These are phyloP conservation scores for Gaeumannomyces sp. DNA, from an alignment of 2,329 filamentous ascomycete genomes.

Conservation along the genomic window DNA sequence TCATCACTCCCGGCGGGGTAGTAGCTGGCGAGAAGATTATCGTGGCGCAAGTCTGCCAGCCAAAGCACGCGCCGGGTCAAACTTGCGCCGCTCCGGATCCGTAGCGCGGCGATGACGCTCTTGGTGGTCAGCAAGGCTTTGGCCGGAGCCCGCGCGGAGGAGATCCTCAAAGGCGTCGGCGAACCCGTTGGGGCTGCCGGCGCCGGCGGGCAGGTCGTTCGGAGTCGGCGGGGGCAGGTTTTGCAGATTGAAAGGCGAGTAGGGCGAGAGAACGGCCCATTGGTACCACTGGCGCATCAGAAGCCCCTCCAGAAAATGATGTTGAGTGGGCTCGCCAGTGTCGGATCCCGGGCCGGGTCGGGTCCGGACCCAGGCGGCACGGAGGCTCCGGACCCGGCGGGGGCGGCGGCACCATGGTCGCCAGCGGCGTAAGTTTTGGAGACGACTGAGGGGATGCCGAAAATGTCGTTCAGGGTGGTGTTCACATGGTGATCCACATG, in stretches of 20 bases:
- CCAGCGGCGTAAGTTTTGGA: slow-evolving; percentile 15
- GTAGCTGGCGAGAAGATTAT: slow-evolving; percentile 3
- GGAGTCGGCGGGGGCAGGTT: slow-evolving; percentile 42
- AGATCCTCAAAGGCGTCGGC: slow-evolving; percentile 54
- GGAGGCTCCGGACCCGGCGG: not conserved
- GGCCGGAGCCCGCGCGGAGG: slow-evolving; percentile 38
- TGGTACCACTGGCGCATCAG: slow-evolving; percentile 21
- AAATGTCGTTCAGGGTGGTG: slow-evolving; percentile 23
- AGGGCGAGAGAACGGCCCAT: slow-evolving; percentile 34
- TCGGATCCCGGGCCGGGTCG: not conserved
- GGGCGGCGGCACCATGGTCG: not conserved
- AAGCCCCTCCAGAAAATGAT: not conserved
- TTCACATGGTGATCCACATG: slow-evolving; percentile 33
- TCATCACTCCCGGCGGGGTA: slow-evolving; percentile 5
- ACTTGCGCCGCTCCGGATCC: slow-evolving; percentile 22
- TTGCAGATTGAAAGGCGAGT: slow-evolving; percentile 39
- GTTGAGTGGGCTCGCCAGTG: not conserved
- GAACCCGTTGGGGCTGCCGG: slow-evolving; percentile 40
- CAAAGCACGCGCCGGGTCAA: slow-evolving; percentile 10
- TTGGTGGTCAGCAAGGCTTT: slow-evolving; percentile 26
- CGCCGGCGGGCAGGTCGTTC: slow-evolving; percentile 32
- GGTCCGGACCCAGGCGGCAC: not conserved
- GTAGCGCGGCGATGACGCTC: slow-evolving; percentile 19
- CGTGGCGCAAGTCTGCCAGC: slow-evolving; percentile 6
- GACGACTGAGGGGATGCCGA: slow-evolving; percentile 22